Conservation (phyloP, 192 early-diverging fungal genomes). For the Chytriomyces hyalinus region DNA sequence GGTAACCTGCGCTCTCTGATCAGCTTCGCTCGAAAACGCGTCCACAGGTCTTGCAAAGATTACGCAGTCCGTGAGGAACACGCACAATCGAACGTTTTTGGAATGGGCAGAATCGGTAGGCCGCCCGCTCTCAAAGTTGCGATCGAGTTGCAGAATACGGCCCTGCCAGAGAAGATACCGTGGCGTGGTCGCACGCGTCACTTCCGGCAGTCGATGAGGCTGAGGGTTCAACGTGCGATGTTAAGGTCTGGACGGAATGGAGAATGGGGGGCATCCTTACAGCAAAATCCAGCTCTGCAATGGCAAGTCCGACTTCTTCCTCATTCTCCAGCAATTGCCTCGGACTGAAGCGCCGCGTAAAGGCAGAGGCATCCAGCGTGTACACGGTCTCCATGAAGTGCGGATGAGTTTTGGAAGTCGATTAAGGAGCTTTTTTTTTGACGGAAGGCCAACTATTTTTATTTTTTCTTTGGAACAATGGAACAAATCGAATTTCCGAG, state of each 20-base stretch:
- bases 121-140: neutral
- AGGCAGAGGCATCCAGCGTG: neutral
- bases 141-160: constrained; percentile 8
- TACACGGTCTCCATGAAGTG: neutral
- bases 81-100: neutral
- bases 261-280: neutral
- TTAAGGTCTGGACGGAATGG: neutral
- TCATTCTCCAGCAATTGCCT: neutral
- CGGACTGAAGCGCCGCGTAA: neutral
- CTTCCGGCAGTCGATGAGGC: neutral
- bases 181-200: neutral
- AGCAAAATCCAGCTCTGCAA: constrained; percentile 13
- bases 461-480: too few species aligned
- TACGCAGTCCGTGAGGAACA: constrained; percentile 18
- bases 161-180: constrained; percentile 15
- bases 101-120: neutral
- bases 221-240: neutral
- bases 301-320: neutral
- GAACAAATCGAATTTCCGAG: too few species aligned
- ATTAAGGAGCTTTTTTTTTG: too few species aligned
- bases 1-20: neutral
- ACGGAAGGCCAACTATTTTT: too few species aligned
- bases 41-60: constrained; percentile 14
- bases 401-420: too few species aligned
- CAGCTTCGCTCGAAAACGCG: neutral